These are phyloP conservation scores for Tetrapyrgos nigripes DNA, from an alignment of 1,284 basidiomycete genomes.

Conservation along the genomic window DNA sequence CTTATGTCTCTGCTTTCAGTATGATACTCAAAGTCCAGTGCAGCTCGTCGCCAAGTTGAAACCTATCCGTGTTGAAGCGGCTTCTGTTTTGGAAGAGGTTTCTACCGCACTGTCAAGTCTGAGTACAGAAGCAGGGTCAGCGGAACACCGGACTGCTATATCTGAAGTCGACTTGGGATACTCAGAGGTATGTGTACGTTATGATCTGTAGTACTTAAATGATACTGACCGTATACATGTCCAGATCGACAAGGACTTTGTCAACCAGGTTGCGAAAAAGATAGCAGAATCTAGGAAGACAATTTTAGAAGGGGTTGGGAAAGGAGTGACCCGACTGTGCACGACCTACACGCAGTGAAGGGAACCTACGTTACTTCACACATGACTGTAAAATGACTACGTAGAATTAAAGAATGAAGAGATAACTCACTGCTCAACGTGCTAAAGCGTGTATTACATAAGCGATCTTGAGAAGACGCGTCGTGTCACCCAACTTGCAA, in stretches of 20 bases:
- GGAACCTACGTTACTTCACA: not conserved
- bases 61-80: slow-evolving; percentile 58
- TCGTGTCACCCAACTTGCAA: not conserved
- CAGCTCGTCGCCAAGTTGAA: slow-evolving; percentile 74
- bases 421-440: too few species aligned
- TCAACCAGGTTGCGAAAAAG: slow-evolving; percentile 65
- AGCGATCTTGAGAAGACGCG: not conserved
- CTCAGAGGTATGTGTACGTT: slow-evolving; percentile 46
- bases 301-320: slow-evolving; percentile 72
- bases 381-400: too few species aligned
- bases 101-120: slow-evolving; percentile 55
- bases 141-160: slow-evolving; percentile 58
- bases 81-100: slow-evolving; percentile 60
- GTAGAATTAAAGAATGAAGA: too few species aligned
- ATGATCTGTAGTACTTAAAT: slow-evolving; percentile 6
- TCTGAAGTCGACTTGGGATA: slow-evolving; percentile 54
- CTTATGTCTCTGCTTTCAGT: slow-evolving; percentile 1
- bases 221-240: slow-evolving; percentile 3
- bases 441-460: not conserved
- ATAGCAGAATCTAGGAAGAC: slow-evolving; percentile 72
- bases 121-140: slow-evolving; percentile 55
- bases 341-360: slow-evolving; percentile 42
- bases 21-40: slow-evolving; percentile 7
- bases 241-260: slow-evolving; percentile 72
- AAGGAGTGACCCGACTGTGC: slow-evolving; percentile 64